These are phyloP conservation scores for Danielia reshetovae DNA, from an alignment of 805 yeast genomes.

Conservation along the genomic window DNA sequence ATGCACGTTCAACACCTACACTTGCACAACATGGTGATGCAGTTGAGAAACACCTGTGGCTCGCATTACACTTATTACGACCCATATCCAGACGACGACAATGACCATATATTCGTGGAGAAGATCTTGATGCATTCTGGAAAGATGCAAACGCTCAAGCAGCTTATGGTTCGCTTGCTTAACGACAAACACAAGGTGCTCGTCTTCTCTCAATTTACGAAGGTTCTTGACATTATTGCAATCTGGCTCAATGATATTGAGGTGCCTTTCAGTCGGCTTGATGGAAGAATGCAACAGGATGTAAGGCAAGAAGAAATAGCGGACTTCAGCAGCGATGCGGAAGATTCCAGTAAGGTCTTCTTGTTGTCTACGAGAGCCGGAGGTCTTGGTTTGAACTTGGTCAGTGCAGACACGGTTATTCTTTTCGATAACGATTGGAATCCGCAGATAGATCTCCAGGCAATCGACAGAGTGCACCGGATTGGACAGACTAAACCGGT, in stretches of 20 bases:
- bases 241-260: constrained; percentile 61
- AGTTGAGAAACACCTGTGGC: constrained; percentile 76
- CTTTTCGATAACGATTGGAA: constrained; percentile 95
- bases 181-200: constrained; percentile 60
- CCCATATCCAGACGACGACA: constrained; percentile 58
- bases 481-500: constrained; percentile 89
- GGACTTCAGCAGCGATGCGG: constrained; percentile 35
- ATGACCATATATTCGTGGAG: constrained; percentile 24
- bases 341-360: constrained; percentile 44
- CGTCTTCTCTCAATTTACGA: constrained; percentile 83
- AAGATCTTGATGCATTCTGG: constrained; percentile 54
- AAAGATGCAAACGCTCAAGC: constrained; percentile 67
- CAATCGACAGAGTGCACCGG: constrained; percentile 92
- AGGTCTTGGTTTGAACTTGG: constrained; percentile 85
- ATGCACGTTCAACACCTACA: background rate
- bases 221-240: constrained; percentile 73
- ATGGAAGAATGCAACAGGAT: constrained; percentile 67
- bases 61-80: constrained; percentile 81
- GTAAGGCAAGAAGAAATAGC: constrained; percentile 64
- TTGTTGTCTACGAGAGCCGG: constrained; percentile 90
- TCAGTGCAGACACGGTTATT: constrained; percentile 85
- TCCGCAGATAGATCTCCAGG: constrained; percentile 94
- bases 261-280: constrained; percentile 56
- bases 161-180: constrained; percentile 52
- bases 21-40: constrained; percentile 72